phyloP scores from a whole-genome alignment of 805 yeast species.

The Wickerhamiella cacticola region DNA sequence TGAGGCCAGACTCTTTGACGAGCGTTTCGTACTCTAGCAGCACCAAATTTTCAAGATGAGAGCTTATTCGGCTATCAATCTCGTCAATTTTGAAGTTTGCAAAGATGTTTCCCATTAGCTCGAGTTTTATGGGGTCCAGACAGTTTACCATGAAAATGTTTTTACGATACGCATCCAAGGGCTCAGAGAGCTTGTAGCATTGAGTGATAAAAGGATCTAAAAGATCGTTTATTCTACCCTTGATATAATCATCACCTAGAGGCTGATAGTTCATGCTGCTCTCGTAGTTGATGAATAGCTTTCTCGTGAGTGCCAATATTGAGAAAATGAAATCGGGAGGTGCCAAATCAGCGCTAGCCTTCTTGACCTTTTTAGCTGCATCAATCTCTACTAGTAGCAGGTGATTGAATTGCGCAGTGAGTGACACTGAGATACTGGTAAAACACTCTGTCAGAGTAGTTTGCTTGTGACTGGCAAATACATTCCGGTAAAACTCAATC shows the following conservation, averaged over 20 bases:
- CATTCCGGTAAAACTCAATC: slow-evolving; percentile 50
- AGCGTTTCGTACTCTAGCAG: slow-evolving; percentile 22
- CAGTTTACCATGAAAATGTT: slow-evolving; percentile 29
- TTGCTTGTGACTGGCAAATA: slow-evolving; percentile 42
- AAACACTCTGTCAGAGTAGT: slow-evolving; percentile 24
- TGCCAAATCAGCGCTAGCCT: slow-evolving; percentile 37
- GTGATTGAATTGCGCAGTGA: slow-evolving; percentile 33
- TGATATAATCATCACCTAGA: slow-evolving; percentile 13
- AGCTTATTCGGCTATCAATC: slow-evolving; percentile 22
- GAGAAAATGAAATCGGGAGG: slow-evolving; percentile 77
- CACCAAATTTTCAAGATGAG: slow-evolving; percentile 23
- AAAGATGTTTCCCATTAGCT: slow-evolving; percentile 25
- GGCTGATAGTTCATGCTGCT: slow-evolving; percentile 22
- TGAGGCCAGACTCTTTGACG: slow-evolving; percentile 21
- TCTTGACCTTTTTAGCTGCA: slow-evolving; percentile 23
- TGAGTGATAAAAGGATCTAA: slow-evolving; percentile 27
- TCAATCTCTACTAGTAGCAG: slow-evolving; percentile 31
- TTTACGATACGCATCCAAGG: slow-evolving; percentile 17
- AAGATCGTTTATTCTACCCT: slow-evolving; percentile 24
- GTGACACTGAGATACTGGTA: slow-evolving; percentile 29
- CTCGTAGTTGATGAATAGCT: slow-evolving; percentile 40
- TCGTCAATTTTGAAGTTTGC: slow-evolving; percentile 26
- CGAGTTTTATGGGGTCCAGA: slow-evolving; percentile 26
- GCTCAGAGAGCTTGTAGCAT: slow-evolving; percentile 24
- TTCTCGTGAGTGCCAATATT: slow-evolving; percentile 49